These are phyloP conservation scores for Hymenoscyphus fraxineus DNA, from an alignment of 2,329 filamentous ascomycete genomes.

Conservation along the genomic window DNA sequence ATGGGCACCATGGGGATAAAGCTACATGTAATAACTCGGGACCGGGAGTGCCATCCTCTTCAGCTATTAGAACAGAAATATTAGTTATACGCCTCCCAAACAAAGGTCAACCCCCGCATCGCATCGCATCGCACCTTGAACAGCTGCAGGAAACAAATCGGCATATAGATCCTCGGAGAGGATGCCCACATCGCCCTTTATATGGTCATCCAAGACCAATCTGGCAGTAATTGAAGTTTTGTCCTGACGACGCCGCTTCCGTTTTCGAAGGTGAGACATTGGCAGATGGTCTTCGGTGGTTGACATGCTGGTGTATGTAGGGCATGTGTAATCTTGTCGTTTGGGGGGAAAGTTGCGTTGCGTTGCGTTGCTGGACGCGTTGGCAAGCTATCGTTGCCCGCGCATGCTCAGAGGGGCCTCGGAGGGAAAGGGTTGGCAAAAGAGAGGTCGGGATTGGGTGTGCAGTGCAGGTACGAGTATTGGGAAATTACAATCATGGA, in stretches of 20 bases:
- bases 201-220: conserved; percentile 77
- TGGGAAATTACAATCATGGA: not conserved
- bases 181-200: conserved; percentile 81
- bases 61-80: conserved; percentile 14
- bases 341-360: not conserved
- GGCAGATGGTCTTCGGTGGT: conserved; percentile 25
- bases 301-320: not conserved
- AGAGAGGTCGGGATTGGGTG: not conserved
- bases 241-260: conserved; percentile 56
- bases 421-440: not conserved
- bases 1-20: conserved; percentile 69
- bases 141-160: conserved; percentile 69
- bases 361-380: conserved; percentile 6
- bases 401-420: conserved; percentile 4
- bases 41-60: conserved; percentile 25
- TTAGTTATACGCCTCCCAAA: not conserved
- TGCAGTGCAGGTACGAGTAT: not conserved
- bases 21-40: conserved; percentile 60
- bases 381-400: conserved; percentile 7
- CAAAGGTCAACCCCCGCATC: not conserved
- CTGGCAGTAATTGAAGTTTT: conserved; percentile 75
- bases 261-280: conserved; percentile 35
- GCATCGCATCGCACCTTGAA: conserved; percentile 39
- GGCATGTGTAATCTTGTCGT: not conserved
- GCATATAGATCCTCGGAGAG: conserved; percentile 81